These are phyloP conservation scores for Saccharomycopsis sp. DNA, from an alignment of 805 yeast species.

Conservation along the genomic window DNA sequence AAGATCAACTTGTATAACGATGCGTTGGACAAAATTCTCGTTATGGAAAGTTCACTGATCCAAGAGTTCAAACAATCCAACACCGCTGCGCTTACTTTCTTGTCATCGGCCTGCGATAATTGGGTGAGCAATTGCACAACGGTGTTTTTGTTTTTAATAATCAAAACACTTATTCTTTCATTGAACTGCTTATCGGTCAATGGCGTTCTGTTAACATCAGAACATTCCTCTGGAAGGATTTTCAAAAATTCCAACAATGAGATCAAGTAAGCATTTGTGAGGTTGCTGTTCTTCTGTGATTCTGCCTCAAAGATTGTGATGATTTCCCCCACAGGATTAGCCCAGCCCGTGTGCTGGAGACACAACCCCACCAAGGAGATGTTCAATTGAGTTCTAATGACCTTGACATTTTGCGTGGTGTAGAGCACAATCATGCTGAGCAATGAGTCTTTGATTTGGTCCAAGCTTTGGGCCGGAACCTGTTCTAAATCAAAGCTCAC, in stretches of 20 bases:
- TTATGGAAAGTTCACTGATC: constrained; percentile 80
- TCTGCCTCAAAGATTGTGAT: constrained; percentile 33
- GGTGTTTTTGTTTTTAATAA: constrained; percentile 56
- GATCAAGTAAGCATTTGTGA: constrained; percentile 20
- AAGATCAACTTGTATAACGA: constrained; percentile 65
- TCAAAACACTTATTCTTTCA: constrained; percentile 50
- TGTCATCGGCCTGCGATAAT: constrained; percentile 25
- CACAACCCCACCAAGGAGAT: constrained; percentile 76
- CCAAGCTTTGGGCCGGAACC: constrained; percentile 49
- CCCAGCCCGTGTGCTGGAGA: constrained; percentile 70
- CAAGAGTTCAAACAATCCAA: constrained; percentile 80
- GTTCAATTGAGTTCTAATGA: constrained; percentile 76
- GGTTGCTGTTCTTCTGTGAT: constrained; percentile 10
- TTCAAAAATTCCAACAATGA: constrained; percentile 70
- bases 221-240: constrained; percentile 85
- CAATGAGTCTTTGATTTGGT: constrained; percentile 59
- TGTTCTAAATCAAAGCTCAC: constrained; percentile 80
- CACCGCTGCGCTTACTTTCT: constrained; percentile 35
- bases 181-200: constrained; percentile 75
- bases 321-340: constrained; percentile 58
- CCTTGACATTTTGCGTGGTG: constrained; percentile 34
- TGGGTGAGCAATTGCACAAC: constrained; percentile 55
- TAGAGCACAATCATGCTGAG: constrained; percentile 47
- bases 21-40: constrained; percentile 50
- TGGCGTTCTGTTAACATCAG: constrained; percentile 67